Conservation (phyloP, 768 basidiomycete genomes). For the Suillus luteus region DNA sequence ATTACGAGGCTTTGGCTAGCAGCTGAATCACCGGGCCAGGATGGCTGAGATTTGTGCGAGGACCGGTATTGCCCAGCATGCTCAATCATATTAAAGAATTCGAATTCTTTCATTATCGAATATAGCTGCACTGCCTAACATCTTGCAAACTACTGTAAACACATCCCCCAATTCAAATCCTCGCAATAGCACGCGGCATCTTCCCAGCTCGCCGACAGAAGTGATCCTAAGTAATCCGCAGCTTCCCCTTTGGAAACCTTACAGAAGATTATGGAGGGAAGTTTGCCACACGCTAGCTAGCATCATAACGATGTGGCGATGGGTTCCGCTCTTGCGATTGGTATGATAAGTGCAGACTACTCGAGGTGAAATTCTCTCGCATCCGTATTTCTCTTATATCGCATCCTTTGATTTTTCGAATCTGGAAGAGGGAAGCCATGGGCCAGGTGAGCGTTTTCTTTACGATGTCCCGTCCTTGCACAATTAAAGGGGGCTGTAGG, state of each 20-base stretch:
- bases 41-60: background rate
- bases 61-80: background rate
- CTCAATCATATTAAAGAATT: background rate
- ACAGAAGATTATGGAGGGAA: background rate
- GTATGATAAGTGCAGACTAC: background rate
- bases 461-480: no score
- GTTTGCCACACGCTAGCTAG: background rate
- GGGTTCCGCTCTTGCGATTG: background rate
- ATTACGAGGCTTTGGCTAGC: background rate
- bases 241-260: background rate
- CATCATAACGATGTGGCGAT: background rate
- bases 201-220: background rate
- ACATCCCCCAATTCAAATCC: background rate
- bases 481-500: conserved; percentile 40
- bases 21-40: background rate
- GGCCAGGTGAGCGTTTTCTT: background rate
- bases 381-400: background rate
- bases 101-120: background rate
- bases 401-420: background rate
- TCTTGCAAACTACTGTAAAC: background rate
- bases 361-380: background rate
- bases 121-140: background rate
- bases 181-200: background rate
- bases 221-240: background rate
- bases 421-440: background rate